Percentiles rank a stretch among this genome's conserved stretches.
phyloP scores from a whole-genome alignment of 2,329 filamentous ascomycete species.

The Fusarium illudens region DNA sequence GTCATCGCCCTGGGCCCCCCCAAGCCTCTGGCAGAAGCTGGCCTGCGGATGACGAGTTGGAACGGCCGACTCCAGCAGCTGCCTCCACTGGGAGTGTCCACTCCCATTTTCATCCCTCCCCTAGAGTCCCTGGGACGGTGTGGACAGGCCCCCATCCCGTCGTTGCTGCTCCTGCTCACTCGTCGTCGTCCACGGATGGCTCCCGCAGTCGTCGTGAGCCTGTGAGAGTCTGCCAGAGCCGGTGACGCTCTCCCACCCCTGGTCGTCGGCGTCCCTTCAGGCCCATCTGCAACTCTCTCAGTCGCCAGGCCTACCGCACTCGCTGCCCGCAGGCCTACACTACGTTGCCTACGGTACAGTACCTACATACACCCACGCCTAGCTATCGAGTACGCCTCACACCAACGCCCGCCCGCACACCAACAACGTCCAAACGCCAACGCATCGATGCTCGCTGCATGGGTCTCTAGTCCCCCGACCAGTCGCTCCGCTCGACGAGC shows the following conservation, averaged over 20 bases:
- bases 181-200: slow-evolving; percentile 25
- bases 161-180: slow-evolving; percentile 25
- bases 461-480: slow-evolving; percentile 53
- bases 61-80: slow-evolving; percentile 22
- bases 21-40: slow-evolving; percentile 19
- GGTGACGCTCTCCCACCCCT: slow-evolving; percentile 27
- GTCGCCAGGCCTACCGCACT: slow-evolving; percentile 12
- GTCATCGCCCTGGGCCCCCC: slow-evolving; percentile 14
- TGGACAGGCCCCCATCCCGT: slow-evolving; percentile 25
- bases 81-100: slow-evolving; percentile 27
- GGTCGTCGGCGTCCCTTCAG: slow-evolving; percentile 16
- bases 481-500: slow-evolving; percentile 53
- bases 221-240: slow-evolving; percentile 23
- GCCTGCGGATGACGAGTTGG: slow-evolving; percentile 18
- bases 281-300: slow-evolving; percentile 20
- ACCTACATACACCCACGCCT: slow-evolving; percentile 29
- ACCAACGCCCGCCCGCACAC: slow-evolving; percentile 50
- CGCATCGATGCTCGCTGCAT: slow-evolving; percentile 60
- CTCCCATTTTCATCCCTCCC: slow-evolving; percentile 28
- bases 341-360: slow-evolving; percentile 11
- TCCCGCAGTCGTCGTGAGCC: slow-evolving; percentile 29
- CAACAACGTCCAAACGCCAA: slow-evolving; percentile 48
- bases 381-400: slow-evolving; percentile 36
- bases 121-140: slow-evolving; percentile 29
- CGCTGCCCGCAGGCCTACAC: neutral